phyloP scores from a whole-genome alignment of 345 rosid species.

The Pugionium dolabratum region DNA sequence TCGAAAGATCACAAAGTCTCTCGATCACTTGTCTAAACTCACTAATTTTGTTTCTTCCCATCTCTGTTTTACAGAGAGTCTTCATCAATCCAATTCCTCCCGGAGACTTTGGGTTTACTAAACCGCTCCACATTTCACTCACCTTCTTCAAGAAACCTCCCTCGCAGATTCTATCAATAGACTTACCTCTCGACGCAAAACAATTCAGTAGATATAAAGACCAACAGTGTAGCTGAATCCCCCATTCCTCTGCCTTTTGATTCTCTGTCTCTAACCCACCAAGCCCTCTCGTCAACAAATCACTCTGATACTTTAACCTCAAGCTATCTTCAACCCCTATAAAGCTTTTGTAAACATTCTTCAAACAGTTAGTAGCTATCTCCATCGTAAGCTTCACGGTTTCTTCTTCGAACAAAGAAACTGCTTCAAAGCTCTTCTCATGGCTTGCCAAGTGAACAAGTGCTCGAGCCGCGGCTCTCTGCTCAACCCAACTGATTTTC shows the following conservation, averaged over 20 bases:
- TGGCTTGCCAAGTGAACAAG: slow-evolving; percentile 73
- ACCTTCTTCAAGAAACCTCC: slow-evolving; percentile 48
- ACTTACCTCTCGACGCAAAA: slow-evolving; percentile 59
- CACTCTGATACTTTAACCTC: slow-evolving; percentile 65
- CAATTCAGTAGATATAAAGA: slow-evolving; percentile 63
- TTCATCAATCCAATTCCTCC: slow-evolving; percentile 67
- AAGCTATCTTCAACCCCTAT: slow-evolving; percentile 46
- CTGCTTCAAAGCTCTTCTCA: slow-evolving; percentile 51
- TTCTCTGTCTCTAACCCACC: slow-evolving; percentile 65
- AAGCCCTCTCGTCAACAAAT: slow-evolving; percentile 70
- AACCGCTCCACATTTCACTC: slow-evolving; percentile 68
- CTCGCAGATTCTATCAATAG: slow-evolving; percentile 51
- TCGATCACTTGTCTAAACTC: slow-evolving; percentile 46
- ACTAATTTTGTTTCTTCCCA: slow-evolving; percentile 58
- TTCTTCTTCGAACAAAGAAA: slow-evolving; percentile 56
- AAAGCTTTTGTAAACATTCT: slow-evolving; percentile 53
- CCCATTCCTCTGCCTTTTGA: slow-evolving; percentile 83
- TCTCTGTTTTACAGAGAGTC: slow-evolving; percentile 54
- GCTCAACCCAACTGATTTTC: slow-evolving; percentile 84
- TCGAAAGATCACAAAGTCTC: slow-evolving; percentile 55
- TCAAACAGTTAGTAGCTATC: slow-evolving; percentile 51
- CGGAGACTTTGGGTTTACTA: slow-evolving; percentile 56
- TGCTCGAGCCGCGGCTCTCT: slow-evolving; percentile 75
- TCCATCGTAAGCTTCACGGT: slow-evolving; percentile 54
- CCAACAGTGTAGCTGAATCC: slow-evolving; percentile 73